These are phyloP conservation scores for Cubamyces sp. DNA, from an alignment of 768 basidiomycete genomes.

Conservation along the genomic window DNA sequence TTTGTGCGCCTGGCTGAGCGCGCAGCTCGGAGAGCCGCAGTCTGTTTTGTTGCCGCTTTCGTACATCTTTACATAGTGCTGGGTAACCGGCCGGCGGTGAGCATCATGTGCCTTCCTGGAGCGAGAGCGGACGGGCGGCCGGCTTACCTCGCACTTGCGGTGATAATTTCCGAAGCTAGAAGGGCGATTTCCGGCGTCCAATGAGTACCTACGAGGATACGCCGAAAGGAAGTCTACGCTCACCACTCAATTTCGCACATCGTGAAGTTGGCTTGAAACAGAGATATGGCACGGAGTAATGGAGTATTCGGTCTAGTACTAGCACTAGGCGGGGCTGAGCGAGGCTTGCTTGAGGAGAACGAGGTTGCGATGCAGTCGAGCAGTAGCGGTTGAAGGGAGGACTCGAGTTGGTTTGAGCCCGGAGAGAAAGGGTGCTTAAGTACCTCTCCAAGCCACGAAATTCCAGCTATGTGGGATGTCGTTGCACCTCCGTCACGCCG, in stretches of 20 bases:
- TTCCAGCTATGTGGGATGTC: constrained; percentile 11
- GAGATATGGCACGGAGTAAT: background rate
- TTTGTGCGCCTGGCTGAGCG: constrained; percentile 32
- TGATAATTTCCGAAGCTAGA: constrained; percentile 37
- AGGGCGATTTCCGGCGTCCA: background rate
- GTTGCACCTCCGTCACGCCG: constrained; percentile 8
- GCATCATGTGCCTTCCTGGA: background rate
- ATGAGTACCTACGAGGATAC: background rate
- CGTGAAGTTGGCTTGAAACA: background rate
- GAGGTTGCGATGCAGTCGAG: background rate
- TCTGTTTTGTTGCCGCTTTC: constrained; percentile 36
- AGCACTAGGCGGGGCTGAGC: background rate
- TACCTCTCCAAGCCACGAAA: constrained; percentile 2
- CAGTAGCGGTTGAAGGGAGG: background rate
- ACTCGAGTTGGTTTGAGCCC: background rate
- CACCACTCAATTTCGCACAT: constrained; percentile 38
- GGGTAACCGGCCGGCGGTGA: background rate
- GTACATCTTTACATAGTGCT: constrained; percentile 38
- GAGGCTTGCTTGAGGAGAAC: background rate
- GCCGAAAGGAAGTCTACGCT: constrained; percentile 12
- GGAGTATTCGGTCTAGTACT: too few species aligned
- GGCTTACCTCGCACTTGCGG: constrained; percentile 34
- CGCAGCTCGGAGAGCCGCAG: constrained; percentile 32
- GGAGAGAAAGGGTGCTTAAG: constrained; percentile 9
- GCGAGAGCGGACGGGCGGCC: background rate